Percentiles rank a stretch among this genome's conserved stretches.
These are phyloP conservation scores for Magnusiomyces sp. DNA, from an alignment of 1,139 yeast genomes.

Conservation along the genomic window DNA sequence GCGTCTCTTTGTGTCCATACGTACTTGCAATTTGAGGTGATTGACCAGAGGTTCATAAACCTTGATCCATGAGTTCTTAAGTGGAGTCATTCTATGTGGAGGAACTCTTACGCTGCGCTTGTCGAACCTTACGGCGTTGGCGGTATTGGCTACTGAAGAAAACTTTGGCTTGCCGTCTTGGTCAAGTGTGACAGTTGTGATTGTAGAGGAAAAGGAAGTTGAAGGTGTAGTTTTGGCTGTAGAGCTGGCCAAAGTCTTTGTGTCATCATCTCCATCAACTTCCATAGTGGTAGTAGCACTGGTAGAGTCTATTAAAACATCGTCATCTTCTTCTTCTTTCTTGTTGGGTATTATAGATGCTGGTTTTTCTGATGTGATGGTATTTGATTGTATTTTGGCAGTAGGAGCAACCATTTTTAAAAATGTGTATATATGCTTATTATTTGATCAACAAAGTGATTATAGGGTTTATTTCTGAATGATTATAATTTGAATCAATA, in stretches of 20 bases:
- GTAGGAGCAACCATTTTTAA: conserved; percentile 66
- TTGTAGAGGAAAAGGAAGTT: background rate
- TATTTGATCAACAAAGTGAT: no score
- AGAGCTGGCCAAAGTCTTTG: no score
- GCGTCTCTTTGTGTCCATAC: conserved; percentile 77
- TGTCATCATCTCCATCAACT: conserved; percentile 12
- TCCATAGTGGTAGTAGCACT: conserved; percentile 37
- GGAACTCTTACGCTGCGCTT: conserved; percentile 88
- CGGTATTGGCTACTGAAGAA: conserved; percentile 58
- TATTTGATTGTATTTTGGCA: conserved; percentile 30
- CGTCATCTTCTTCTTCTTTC: conserved; percentile 41
- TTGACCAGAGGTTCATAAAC: conserved; percentile 94
- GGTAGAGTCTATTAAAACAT: conserved; percentile 54
- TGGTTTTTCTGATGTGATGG: conserved; percentile 1
- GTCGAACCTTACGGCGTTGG: conserved; percentile 70
- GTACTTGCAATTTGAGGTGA: conserved; percentile 85
- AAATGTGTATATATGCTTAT: background rate
- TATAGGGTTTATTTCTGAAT: background rate
- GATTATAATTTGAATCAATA: background rate
- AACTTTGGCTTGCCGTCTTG: conserved; percentile 88
- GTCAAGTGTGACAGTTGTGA: conserved; percentile 51
- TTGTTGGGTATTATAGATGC: conserved; percentile 16
- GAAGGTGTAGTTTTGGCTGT: no score
- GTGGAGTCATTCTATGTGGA: conserved; percentile 92
- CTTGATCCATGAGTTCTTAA: conserved; percentile 83